Conservation (phyloP, 768 basidiomycete genomes). For the Suillus lakei region DNA sequence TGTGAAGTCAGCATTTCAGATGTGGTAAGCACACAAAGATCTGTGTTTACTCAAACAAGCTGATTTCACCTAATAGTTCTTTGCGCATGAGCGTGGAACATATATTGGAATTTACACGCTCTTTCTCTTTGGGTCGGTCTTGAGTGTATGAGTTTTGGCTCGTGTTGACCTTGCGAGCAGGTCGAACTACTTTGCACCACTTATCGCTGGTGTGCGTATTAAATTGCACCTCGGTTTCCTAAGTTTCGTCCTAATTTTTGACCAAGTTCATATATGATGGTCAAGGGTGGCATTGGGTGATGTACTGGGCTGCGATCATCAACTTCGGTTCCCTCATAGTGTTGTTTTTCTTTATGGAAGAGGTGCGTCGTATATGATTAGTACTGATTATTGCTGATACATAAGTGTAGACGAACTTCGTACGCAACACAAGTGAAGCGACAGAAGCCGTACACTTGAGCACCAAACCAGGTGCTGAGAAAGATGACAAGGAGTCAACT, state of each 20-base stretch:
- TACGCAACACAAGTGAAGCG: constrained; percentile 22
- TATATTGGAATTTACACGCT: constrained; percentile 25
- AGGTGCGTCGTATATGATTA: constrained; percentile 14
- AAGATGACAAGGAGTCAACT: constrained; percentile 18
- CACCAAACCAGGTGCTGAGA: constrained; percentile 5
- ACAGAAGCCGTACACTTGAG: constrained; percentile 12
- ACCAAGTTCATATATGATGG: constrained; percentile 23
- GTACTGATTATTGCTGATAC: neutral
- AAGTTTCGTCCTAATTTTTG: neutral
- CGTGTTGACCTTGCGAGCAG: constrained; percentile 9
- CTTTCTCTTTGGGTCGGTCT: constrained; percentile 23
- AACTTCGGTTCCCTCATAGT: constrained; percentile 21
- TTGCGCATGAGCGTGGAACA: constrained; percentile 25
- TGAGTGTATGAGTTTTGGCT: neutral
- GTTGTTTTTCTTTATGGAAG: constrained; percentile 24
- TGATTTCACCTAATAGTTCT: constrained; percentile 15
- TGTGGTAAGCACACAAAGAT: constrained; percentile 11
- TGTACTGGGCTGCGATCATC: constrained; percentile 28
- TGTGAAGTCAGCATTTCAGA: constrained; percentile 26
- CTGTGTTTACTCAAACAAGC: neutral
- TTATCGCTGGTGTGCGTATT: constrained; percentile 23
- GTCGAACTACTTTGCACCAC: constrained; percentile 26
- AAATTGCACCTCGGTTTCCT: neutral
- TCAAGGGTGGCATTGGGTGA: constrained; percentile 27
- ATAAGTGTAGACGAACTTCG: constrained; percentile 18